A percentile compares a stretch with the other conserved stretches of the same genome.
Evolutionary conservation across 2,329 filamentous ascomycete species (phyloP).

Genomic region (Penicillium sp.): DNA sequence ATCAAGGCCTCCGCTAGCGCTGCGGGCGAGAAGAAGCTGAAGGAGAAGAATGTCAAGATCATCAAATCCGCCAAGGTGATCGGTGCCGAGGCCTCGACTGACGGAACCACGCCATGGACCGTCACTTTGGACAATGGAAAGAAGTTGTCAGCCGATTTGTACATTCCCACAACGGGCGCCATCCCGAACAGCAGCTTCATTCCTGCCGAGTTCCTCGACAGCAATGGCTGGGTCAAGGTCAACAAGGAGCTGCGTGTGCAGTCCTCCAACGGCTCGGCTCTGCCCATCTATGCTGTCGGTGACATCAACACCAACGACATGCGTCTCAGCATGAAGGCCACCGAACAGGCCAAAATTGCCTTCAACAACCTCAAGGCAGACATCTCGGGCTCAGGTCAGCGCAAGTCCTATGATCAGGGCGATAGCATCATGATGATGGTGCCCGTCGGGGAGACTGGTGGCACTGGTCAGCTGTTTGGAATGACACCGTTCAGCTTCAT

Average conservation of each 20-base stretch:
- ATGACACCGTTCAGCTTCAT: slow-evolving; percentile 44
- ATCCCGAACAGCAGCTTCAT: slow-evolving; percentile 58
- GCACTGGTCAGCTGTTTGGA: slow-evolving; percentile 41
- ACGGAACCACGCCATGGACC: slow-evolving; percentile 46
- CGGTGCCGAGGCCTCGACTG: slow-evolving; percentile 38
- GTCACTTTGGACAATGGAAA: slow-evolving; percentile 53
- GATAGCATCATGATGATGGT: slow-evolving; percentile 35
- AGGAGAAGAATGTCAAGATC: slow-evolving; percentile 53
- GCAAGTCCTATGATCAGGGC: slow-evolving; percentile 30
- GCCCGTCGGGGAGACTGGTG: slow-evolving; percentile 32
- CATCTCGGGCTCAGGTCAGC: slow-evolving; percentile 26
- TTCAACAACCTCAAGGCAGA: slow-evolving; percentile 35
- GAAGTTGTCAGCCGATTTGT: slow-evolving; percentile 54
- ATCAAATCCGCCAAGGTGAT: slow-evolving; percentile 38
- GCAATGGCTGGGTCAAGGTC: slow-evolving; percentile 54
- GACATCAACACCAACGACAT: slow-evolving; percentile 37
- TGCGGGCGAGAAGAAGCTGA: slow-evolving; percentile 52
- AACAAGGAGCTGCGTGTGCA: slow-evolving; percentile 42
- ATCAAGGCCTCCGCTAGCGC: slow-evolving; percentile 38
- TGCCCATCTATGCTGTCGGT: slow-evolving; percentile 37
- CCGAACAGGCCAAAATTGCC: slow-evolving; percentile 33
- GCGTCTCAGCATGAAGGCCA: slow-evolving; percentile 33
- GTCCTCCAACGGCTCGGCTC: slow-evolving; percentile 13
- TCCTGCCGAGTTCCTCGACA: slow-evolving; percentile 51
- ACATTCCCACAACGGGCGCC: slow-evolving; percentile 57